Conservation (phyloP, 257 asterid species). For the Misopates orontium region DNA sequence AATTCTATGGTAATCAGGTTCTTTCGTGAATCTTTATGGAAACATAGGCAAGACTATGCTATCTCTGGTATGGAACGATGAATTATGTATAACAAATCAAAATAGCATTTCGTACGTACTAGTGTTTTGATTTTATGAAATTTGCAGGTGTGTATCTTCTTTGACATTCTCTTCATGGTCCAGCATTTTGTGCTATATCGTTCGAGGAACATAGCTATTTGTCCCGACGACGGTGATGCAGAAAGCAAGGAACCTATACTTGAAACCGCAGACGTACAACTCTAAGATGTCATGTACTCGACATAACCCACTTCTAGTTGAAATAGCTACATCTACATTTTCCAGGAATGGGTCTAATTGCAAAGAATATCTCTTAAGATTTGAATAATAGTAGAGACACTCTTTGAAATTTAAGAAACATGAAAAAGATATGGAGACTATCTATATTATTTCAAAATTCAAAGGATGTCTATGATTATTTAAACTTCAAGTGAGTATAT, state of each 20-base stretch:
- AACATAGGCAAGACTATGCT: conserved; percentile 89
- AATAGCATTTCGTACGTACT: no score
- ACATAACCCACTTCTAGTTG: no score
- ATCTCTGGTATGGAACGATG: conserved; percentile 61
- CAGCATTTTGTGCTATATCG: conserved; percentile 81
- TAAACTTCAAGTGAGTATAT: no score
- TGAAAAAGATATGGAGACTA: no score
- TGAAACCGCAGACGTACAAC: conserved; percentile 26
- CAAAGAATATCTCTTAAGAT: no score
- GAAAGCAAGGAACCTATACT: conserved; percentile 63
- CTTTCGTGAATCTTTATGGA: conserved; percentile 86
- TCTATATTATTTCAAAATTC: no score
- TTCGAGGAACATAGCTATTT: conserved; percentile 26
- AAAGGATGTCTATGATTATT: no score
- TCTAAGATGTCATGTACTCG: no score
- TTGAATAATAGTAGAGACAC: no score
- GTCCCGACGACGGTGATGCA: conserved; percentile 33
- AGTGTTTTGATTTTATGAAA: neutral
- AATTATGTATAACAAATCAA: neutral
- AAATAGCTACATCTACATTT: no score
- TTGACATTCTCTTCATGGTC: conserved; percentile 79
- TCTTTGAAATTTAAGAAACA: no score
- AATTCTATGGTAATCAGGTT: conserved; percentile 42
- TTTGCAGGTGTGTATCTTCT: conserved; percentile 71
- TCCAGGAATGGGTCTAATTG: no score